Conservation (phyloP, 2,329 filamentous ascomycete genomes). For the Fusarium verrucosum region DNA sequence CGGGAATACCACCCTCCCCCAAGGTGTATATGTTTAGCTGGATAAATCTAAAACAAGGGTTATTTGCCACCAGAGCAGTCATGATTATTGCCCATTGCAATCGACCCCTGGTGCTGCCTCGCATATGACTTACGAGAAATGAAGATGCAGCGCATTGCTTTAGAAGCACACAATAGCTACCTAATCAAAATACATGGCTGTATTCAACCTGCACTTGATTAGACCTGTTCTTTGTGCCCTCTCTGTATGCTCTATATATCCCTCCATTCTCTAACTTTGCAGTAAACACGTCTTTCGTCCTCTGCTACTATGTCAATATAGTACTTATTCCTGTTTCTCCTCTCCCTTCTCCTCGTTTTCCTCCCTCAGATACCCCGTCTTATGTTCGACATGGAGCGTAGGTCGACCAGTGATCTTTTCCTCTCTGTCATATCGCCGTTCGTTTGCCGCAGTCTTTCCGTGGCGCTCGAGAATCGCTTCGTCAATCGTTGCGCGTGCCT, state of each 20-base stretch:
- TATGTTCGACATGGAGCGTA: neutral
- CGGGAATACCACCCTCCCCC: neutral
- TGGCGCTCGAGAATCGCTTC: neutral
- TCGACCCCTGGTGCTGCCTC: neutral
- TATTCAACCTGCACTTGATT: neutral
- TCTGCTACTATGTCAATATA: neutral
- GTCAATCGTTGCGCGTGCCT: neutral
- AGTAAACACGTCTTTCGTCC: neutral
- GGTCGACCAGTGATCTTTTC: neutral
- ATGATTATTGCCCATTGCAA: neutral
- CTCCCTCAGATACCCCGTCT: neutral
- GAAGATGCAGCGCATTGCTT: conserved; percentile 6
- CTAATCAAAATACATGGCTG: conserved; percentile 2
- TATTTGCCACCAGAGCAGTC: neutral
- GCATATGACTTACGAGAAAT: conserved; percentile 22
- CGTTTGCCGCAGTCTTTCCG: neutral
- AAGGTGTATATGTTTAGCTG: neutral
- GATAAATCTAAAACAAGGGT: neutral
- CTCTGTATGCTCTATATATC: neutral
- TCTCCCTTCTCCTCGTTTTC: neutral
- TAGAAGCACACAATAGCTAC: neutral
- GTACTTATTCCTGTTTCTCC: neutral
- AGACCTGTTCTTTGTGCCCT: neutral
- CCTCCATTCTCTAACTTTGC: neutral
- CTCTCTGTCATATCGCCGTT: neutral